These are phyloP conservation scores for Prunus davidiana DNA, from an alignment of 306 rosid genomes.

Conservation along the genomic window DNA sequence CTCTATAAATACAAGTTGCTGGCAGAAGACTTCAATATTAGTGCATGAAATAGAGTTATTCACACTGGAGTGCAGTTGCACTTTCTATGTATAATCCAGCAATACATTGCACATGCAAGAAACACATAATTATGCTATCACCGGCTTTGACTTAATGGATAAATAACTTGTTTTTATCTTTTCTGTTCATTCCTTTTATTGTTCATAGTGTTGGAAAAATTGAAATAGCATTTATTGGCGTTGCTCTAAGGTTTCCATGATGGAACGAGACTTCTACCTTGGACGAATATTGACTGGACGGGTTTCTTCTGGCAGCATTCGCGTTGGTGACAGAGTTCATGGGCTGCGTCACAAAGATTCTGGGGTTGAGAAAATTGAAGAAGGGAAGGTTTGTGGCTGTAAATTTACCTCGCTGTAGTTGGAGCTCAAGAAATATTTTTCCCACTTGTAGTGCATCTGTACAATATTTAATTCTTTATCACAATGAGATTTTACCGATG, in stretches of 20 bases:
- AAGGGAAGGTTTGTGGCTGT: slow-evolving; percentile 74
- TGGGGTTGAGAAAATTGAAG: slow-evolving; percentile 79
- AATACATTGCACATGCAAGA: too few relatives aligned
- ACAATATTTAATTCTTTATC: slow-evolving; percentile 8
- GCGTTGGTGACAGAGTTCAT: slow-evolving; percentile 86
- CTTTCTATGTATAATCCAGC: too few relatives aligned
- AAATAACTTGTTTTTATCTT: slow-evolving; percentile 1
- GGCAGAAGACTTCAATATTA: too few relatives aligned
- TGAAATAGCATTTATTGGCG: slow-evolving; percentile 39
- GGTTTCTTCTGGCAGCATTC: slow-evolving; percentile 68
- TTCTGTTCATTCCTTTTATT: background rate
- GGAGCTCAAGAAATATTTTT: slow-evolving; percentile 4
- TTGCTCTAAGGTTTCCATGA: slow-evolving; percentile 92
- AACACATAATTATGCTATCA: too few relatives aligned
- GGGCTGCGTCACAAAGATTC: slow-evolving; percentile 76
- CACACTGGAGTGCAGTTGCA: too few relatives aligned
- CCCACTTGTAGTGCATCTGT: background rate
- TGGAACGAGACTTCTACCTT: slow-evolving; percentile 89
- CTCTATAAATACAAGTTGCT: background rate
- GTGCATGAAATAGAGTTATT: too few relatives aligned
- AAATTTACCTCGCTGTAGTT: slow-evolving; percentile 16
- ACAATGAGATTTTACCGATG: background rate
- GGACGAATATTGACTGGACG: slow-evolving; percentile 96
- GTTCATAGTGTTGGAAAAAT: slow-evolving; percentile 18
- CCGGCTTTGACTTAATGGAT: background rate